Conservation (phyloP, 1,139 yeast species). For the Kodamaea anthophila region DNA sequence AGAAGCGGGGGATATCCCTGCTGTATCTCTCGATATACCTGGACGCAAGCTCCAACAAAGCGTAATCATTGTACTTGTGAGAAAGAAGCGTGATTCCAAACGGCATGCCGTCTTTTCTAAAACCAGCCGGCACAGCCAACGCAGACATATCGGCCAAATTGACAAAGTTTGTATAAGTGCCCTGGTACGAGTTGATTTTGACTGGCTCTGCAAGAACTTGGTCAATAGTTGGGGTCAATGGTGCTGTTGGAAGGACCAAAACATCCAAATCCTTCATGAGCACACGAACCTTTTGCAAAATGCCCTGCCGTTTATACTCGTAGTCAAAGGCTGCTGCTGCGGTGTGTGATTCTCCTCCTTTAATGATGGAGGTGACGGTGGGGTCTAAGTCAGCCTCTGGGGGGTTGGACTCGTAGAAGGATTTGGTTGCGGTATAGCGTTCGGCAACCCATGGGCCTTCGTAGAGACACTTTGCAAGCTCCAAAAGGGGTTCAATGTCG, state of each 20-base stretch:
- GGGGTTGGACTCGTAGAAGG: constrained; percentile 69
- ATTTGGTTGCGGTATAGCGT: constrained; percentile 76
- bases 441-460: constrained; percentile 99
- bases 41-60: constrained; percentile 76
- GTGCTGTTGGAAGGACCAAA: constrained; percentile 86
- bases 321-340: constrained; percentile 81
- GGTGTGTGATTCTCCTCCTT: constrained; percentile 66
- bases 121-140: constrained; percentile 85
- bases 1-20: constrained; percentile 20
- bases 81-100: constrained; percentile 85
- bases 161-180: constrained; percentile 94
- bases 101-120: constrained; percentile 78
- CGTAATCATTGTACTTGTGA: constrained; percentile 78
- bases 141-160: constrained; percentile 92
- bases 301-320: constrained; percentile 78
- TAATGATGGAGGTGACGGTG: constrained; percentile 70
- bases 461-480: constrained; percentile 82
- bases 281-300: constrained; percentile 57
- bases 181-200: constrained; percentile 77
- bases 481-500: constrained; percentile 70
- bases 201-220: constrained; percentile 77
- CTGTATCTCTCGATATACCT: constrained; percentile 47
- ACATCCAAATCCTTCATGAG: constrained; percentile 61
- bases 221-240: constrained; percentile 76
- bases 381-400: constrained; percentile 72